phyloP scores from a whole-genome alignment of 805 yeast genomes.

The Ogataea pilisensis region DNA sequence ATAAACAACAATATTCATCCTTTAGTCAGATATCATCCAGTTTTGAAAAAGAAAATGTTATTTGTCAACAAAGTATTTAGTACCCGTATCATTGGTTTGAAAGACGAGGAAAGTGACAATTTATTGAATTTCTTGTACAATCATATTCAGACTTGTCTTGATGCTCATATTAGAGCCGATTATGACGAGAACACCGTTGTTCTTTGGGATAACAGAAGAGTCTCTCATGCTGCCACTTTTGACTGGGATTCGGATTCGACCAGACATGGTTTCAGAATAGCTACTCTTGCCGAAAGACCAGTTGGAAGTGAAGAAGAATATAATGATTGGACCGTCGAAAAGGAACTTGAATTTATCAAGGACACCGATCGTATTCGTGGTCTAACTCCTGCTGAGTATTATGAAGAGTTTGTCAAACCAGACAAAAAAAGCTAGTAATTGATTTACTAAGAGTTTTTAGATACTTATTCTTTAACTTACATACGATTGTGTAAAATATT shows the following conservation, averaged over 20 bases:
- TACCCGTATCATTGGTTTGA: constrained; percentile 59
- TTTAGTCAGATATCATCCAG: constrained; percentile 61
- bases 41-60: constrained; percentile 50
- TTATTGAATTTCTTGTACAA: constrained; percentile 50
- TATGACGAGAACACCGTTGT: constrained; percentile 66
- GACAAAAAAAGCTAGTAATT: not conserved
- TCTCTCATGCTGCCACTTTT: constrained; percentile 56
- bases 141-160: constrained; percentile 44
- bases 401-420: not conserved
- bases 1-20: constrained; percentile 59
- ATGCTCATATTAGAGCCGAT: constrained; percentile 56
- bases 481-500: not conserved
- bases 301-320: constrained; percentile 15
- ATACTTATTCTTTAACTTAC: not conserved
- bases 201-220: constrained; percentile 68
- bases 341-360: constrained; percentile 1
- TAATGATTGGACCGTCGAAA: constrained; percentile 14
- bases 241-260: constrained; percentile 59
- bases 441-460: not conserved
- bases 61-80: constrained; percentile 55
- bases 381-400: constrained; percentile 10
- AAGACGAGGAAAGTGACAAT: constrained; percentile 58
- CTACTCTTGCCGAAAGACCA: constrained; percentile 66
- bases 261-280: constrained; percentile 64
- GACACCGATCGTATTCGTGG: constrained; percentile 21